Evolutionary conservation across 768 basidiomycete genomes (phyloP), one percentile per base, ranked within the genome.

Genomic region (Dioszegia hungarica): DNA sequence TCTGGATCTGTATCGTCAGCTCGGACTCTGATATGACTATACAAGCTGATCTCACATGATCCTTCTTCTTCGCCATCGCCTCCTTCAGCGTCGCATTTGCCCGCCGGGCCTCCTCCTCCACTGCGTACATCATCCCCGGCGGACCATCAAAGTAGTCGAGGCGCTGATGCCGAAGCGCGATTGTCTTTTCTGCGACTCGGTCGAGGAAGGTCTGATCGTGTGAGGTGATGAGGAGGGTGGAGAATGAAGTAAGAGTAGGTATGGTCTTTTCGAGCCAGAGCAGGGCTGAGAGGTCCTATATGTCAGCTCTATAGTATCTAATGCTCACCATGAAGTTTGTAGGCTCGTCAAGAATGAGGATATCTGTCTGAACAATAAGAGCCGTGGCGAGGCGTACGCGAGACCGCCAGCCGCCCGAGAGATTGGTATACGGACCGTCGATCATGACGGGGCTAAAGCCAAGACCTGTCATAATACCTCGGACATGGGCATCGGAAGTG

Each of bases 381-480:
- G 83, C 82, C 28, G 79, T 79, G 3, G 85, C 86, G 2, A 87
- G 78, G 29, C 80, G 79, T 56, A 82, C 82, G 19, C 85, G 78
- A 40, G 83, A 82, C 37, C 81, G 74, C 86, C 86, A 87, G 0
- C 86, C 86, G 17, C 85, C 85, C 24, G 83, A 84, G 22, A 87
- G 75, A 0, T 78, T 75, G 1, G 73, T 69, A 52, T 81, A 80
- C 4, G 79, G 79, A 2, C 61, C 61, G 2, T 66, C 54, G 4
- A 77, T 68, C 53, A 78, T 77, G 14, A 76, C 75, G 33, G 78
- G 70, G 0, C 73, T 61, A 72, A 87, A 87, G 0, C 86, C 85
- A 1, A 88, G 76, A 1, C 86, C 85, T 20, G 74, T 63, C 11
- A 87, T 78, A 50, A 87, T 82, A 0, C 67, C 65, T 33, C 79